Evolutionary conservation across 805 yeast species (phyloP), one percentile per base, ranked within the genome.

Genomic region (Kurtzmaniella fragi): DNA sequence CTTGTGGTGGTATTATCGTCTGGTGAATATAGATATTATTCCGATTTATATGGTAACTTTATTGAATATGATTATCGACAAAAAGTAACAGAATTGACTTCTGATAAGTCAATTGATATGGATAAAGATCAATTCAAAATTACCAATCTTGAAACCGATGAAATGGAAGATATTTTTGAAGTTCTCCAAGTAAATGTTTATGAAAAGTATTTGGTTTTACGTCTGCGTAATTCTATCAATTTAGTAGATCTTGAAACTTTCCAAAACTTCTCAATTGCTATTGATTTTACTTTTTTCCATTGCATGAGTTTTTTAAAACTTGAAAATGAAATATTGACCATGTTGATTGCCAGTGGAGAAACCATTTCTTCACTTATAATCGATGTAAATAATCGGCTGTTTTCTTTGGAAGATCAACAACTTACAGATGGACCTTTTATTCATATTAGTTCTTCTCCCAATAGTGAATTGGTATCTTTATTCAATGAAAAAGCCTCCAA

Each of bases 11-110:
- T 82, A 1, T 55, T 80, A 28, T 70, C 65, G 26, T 62, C 65
- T 36, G 82, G 83, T 5, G 64, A 60, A 23, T 74, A 71, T 17
- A 63, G 95, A 20, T 61, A 70, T 20, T 85, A 84, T 57, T 59
- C 67, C 31, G 89, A 84, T 49, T 78, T 83, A 45, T 75, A 76
- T 15, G 84, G 86, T 3, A 80, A 76, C 33, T 86, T 84, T 54
- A 67, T 69, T 35, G 87, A 81, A 48, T 71, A 67, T 47, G 35
- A 39, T 8, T 64, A 44, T 37, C 51, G 53, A 5, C 42, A 49
- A 5, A 50, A 52, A 28, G 38, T 56, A 32, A 42, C 53, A 4
- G 26, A 20, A 4, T 35, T 39, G 28, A 16, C 15, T 5, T 20
- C 25, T 7, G 29, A 29, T 25, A 4, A 10, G 5, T 11, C 15